Conservation (phyloP, 2,329 filamentous ascomycete species). For the Dryadomyces sulphureus region DNA sequence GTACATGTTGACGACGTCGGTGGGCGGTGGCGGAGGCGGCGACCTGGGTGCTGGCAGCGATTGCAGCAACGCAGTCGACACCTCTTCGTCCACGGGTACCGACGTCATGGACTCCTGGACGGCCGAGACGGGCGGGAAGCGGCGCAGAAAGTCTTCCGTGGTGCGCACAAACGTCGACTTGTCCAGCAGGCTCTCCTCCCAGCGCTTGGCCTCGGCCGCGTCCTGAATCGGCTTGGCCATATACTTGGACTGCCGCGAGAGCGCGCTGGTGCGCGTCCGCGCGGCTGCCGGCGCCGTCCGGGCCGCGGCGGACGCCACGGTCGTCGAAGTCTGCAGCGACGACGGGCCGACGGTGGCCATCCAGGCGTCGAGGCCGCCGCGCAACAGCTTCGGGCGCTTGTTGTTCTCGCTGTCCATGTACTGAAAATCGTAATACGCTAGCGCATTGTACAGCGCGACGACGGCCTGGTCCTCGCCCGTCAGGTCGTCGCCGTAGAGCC, state of each 20-base stretch:
- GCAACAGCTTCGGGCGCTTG: constrained; percentile 59
- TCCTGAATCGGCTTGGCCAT: constrained; percentile 53
- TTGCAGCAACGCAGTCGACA: not conserved
- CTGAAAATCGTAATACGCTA: constrained; percentile 65
- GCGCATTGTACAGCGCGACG: constrained; percentile 58
- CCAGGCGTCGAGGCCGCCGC: constrained; percentile 80
- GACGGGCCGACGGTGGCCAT: constrained; percentile 61
- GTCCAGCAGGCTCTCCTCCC: constrained; percentile 56
- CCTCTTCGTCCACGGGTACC: constrained; percentile 11
- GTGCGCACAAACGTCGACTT: constrained; percentile 46
- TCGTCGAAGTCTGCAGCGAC: constrained; percentile 34
- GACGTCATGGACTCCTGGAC: constrained; percentile 46
- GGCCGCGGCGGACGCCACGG: constrained; percentile 8
- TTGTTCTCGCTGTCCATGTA: constrained; percentile 3
- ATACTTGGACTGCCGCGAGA: constrained; percentile 27
- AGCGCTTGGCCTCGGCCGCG: constrained; percentile 62
- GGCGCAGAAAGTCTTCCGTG: constrained; percentile 70
- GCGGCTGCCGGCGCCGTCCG: constrained; percentile 7
- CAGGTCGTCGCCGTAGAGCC: constrained; percentile 14
- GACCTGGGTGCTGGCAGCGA: too few relatives aligned
- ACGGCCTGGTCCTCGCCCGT: constrained; percentile 34
- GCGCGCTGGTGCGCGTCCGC: constrained; percentile 7
- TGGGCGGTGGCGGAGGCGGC: constrained; percentile 4
- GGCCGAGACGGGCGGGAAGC: constrained; percentile 58
- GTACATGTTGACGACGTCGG: constrained; percentile 21